Base-by-base conservation (phyloP, 2,329 filamentous ascomycete species). In the Magnaporthiopsis rhizophila region DNA sequence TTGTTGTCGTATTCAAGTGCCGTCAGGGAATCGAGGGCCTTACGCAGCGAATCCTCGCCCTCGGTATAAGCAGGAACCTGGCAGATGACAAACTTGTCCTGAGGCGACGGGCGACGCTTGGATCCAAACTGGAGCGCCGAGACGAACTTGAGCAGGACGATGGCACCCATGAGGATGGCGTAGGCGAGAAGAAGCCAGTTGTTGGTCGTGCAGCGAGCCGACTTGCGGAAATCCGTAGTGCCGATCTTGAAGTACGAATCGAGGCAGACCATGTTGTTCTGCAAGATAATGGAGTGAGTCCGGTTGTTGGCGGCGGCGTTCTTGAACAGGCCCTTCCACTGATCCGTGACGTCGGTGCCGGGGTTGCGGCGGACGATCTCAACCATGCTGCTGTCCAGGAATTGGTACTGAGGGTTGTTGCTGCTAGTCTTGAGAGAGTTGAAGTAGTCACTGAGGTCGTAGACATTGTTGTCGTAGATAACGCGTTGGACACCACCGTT, bases 61-160 rank as follows among this genome's bases (percentile, higher is more conserved):
- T 99, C 95, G 0, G 95, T 99, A 73, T 99, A 99, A 6, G 95
- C 95, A 12, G 95, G 95, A 38, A 99, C 92, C 76, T 97, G 92
- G 77, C 95, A 98, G 69, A 99, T 98, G 70, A 99, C 93, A 71
- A 99, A 99, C 74, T 98, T 99, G 77, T 99, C 95, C 76, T 98
- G 95, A 53, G 92, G 90, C 7, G 90, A 84, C 3, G 95, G 95
- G 24, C 91, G 88, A 65, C 91, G 86, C 79, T 97, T 97, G 6
- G 92, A 92, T 59, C 94, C 93, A 66, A 99, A 91, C 72, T 97
- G 95, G 58, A 99, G 83, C 15, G 95, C 95, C 63, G 95, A 88
- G 72, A 99, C 75, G 79, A 99, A 99, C 77, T 98, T 99, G 77
- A 90, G 78, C 62, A 87, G 72, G 68, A 98, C 93, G 66, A 97